A percentile compares a stretch with the other conserved stretches of the same genome.
Evolutionary conservation across 257 asterid genomes (phyloP).

Genomic region (Nicotiana sylvestris): DNA sequence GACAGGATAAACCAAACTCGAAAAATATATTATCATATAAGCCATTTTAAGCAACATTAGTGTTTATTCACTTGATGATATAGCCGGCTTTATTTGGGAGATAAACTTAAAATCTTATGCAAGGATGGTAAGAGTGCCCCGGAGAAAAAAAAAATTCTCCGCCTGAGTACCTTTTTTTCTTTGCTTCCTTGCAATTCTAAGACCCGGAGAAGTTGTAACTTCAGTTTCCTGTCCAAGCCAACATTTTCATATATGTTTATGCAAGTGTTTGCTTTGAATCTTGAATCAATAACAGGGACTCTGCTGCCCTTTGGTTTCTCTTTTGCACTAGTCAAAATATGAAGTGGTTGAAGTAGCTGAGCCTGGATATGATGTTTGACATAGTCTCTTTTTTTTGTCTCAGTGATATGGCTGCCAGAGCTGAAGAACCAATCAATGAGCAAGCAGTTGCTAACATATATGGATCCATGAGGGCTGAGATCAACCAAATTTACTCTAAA

Average conservation of each 20-base stretch:
- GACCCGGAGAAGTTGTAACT: background rate
- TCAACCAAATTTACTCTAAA: conserved; percentile 85
- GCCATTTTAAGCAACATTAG: background rate
- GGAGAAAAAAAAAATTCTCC: too few relatives aligned
- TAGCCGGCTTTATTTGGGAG: background rate
- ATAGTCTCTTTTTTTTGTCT: background rate
- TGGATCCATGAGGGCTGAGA: conserved; percentile 67
- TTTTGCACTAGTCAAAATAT: background rate
- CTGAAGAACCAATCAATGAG: conserved; percentile 72
- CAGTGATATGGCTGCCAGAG: conserved; percentile 50
- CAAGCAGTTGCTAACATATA: conserved; percentile 89
- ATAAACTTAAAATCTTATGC: background rate
- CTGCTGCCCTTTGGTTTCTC: background rate
- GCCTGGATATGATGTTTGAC: background rate
- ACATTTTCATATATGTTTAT: background rate
- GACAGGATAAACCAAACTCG: background rate
- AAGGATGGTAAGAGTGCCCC: background rate
- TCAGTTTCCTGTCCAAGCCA: background rate
- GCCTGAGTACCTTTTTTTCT: background rate
- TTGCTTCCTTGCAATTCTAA: background rate
- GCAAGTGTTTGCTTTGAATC: background rate
- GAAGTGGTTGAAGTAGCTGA: background rate
- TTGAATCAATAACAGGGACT: background rate
- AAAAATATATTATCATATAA: background rate
- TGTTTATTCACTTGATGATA: background rate